Percentiles rank a stretch among this genome's conserved stretches.
Evolutionary conservation across 1,284 basidiomycete genomes (phyloP).

Genomic region (Neotropicomus parvogracilis): DNA sequence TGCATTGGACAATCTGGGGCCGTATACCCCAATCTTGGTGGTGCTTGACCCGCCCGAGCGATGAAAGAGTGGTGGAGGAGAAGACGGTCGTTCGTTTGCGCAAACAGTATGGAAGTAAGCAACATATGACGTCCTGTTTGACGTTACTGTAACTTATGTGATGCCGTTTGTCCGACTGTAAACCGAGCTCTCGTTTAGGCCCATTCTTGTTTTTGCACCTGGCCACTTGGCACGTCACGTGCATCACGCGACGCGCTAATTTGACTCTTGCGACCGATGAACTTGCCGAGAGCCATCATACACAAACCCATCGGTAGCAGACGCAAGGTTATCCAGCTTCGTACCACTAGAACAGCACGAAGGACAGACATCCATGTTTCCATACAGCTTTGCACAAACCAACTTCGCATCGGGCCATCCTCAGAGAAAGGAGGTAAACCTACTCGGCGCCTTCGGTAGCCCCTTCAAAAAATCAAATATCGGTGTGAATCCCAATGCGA

Average conservation of each 20-base stretch:
- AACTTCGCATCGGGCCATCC: slow-evolving; percentile 11
- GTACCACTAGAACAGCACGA: not conserved
- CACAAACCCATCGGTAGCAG: not conserved
- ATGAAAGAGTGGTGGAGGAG: not conserved
- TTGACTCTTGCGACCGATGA: too few relatives aligned
- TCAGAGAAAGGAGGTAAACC: slow-evolving; percentile 13
- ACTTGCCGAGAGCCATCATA: slow-evolving; percentile 1
- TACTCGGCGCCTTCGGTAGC: slow-evolving; percentile 1
- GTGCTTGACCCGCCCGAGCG: slow-evolving; percentile 1
- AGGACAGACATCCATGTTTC: slow-evolving; percentile 12
- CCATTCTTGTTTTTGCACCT: too few relatives aligned
- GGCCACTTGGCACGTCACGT: too few relatives aligned
- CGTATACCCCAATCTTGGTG: slow-evolving; percentile 21
- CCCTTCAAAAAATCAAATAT: slow-evolving; percentile 10
- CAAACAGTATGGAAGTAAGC: not conserved
- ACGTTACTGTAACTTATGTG: not conserved
- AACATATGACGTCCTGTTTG: not conserved
- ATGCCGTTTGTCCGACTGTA: not conserved
- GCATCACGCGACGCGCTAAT: slow-evolving; percentile 12
- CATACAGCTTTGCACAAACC: too few relatives aligned
- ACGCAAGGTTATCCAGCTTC: not conserved
- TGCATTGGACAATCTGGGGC: slow-evolving; percentile 17
- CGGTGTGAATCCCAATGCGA: slow-evolving; percentile 9
- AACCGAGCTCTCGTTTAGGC: too few relatives aligned
- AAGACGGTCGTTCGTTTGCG: not conserved